Base-by-base conservation (phyloP, 2,329 filamentous ascomycete species). In the Pseudogymnoascus sp. region DNA sequence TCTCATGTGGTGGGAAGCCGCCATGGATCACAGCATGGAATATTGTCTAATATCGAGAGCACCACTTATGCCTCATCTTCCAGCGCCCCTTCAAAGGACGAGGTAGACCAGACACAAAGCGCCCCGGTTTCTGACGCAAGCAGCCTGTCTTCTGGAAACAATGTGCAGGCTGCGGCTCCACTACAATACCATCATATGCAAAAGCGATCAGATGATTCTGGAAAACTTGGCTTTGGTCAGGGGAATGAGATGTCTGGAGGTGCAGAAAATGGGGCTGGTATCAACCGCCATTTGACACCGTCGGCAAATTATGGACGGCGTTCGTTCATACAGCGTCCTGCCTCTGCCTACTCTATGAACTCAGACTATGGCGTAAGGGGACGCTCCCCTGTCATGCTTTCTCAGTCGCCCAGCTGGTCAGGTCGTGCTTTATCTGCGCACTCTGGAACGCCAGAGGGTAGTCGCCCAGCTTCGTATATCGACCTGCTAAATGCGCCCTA, bases 291-390 rank as follows among this genome's bases (percentile, higher is more conserved):
- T 71, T 75, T 90, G 36, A 85, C 85, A 2, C 85, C 82, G 22
- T 84, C 74, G 47, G 80, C 81, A 11, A 76, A 78, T 68, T 59
- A 77, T 62, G 77, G 81, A 66, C 77, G 79, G 68, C 76, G 84
- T 69, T 84, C 78, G 63, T 84, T 83, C 12, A 71, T 88, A 64
- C 81, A 82, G 39, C 82, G 92, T 59, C 92, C 92, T 4, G 81
- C 81, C 22, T 96, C 92, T 11, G 79, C 87, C 4, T 92, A 92
- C 73, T 94, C 90, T 2, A 79, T 83, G 12, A 82, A 83, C 57
- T 91, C 89, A 14, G 91, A 96, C 57, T 75, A 85, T 64, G 82
- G 81, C 28, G 75, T 77, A 35, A 83, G 86, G 59, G 86, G 87
- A 35, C 84, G 87, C 35, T 86, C 84, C 12, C 82, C 83, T 2